Conservation (phyloP, 176 grass and related monocot species). For the Poa pratensis region DNA sequence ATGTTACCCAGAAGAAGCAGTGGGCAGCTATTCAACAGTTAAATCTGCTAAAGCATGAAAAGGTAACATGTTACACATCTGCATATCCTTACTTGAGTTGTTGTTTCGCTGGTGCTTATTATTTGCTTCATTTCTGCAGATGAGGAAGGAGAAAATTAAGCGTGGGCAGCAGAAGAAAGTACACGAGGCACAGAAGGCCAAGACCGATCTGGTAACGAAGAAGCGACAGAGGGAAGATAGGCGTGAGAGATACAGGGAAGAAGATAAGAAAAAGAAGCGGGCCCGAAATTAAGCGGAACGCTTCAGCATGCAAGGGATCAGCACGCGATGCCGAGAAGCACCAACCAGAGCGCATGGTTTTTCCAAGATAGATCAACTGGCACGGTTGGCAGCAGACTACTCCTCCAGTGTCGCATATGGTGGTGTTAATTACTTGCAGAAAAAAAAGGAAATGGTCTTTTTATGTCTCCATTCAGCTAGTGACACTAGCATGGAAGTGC, state of each 20-base stretch:
- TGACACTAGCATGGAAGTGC: not conserved
- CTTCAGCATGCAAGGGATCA: not conserved
- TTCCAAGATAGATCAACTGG: not conserved
- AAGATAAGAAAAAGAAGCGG: conserved; percentile 85
- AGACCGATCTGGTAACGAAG: conserved; percentile 68
- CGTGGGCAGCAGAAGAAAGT: conserved; percentile 77
- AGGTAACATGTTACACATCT: conserved; percentile 50
- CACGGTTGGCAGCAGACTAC: conserved; percentile 12
- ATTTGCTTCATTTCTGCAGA: conserved; percentile 47
- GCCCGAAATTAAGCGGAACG: conserved; percentile 44
- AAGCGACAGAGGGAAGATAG: conserved; percentile 86
- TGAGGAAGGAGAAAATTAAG: conserved; percentile 68
- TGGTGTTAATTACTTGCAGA: not conserved
- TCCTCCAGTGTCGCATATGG: not conserved
- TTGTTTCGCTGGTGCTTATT: conserved; percentile 4
- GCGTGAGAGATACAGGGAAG: conserved; percentile 72
- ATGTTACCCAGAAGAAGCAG: conserved; percentile 56
- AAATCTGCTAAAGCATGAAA: conserved; percentile 72
- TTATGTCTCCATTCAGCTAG: not conserved
- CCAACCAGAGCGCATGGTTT: not conserved
- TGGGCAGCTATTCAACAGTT: conserved; percentile 64
- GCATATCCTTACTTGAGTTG: not conserved
- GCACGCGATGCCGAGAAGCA: not conserved
- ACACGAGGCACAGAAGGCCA: conserved; percentile 76
- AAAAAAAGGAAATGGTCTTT: not conserved